Evolutionary conservation across 2,329 filamentous ascomycete species (phyloP), one percentile per base, ranked within the genome.

Genomic region (Didymella exigua): DNA sequence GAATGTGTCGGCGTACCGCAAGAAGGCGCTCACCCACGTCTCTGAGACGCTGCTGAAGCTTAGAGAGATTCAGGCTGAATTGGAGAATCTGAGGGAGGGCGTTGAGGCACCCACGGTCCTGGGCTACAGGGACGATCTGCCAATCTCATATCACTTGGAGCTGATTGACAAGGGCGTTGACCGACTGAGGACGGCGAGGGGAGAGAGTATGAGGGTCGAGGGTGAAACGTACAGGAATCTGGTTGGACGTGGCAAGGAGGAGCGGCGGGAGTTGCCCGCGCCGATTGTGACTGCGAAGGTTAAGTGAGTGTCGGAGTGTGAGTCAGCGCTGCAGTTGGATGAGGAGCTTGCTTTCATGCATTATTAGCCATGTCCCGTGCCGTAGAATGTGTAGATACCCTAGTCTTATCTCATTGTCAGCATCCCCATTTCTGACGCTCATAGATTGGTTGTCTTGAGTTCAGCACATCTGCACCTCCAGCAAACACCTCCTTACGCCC

Each of bases 101-200:
- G 88, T 93, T 9, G 86, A 84, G 0, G 82, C 84, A 51, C 89
- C 90, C 0, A 86, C 86, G 60, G 72, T 88, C 9, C 65, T 86
- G 10, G 81, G 81, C 1, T 81, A 79, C 23, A 76, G 77, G 7
- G 72, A 75, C 3, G 76, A 79, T 24, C 79, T 91, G 9, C 89
- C 89, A 2, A 77, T 95, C 4, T 82, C 83, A 45, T 86, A 91
- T 36, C 89, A 95, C 68, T 86, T 95, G 34, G 86, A 91, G 62
- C 87, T 86, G 51, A 91, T 95, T 58, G 81, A 89, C 53, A 78
- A 85, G 43, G 88, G 89, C 0, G 85, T 93, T 1, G 88, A 92
- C 72, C 80, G 90, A 59, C 76, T 95, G 56, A 86, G 90, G 70
- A 75, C 77, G 19, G 86, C 87, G 41, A 80, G 89, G 55, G 80